Evolutionary conservation across 345 rosid genomes (phyloP).

Genomic region (Euclidium syriacum): DNA sequence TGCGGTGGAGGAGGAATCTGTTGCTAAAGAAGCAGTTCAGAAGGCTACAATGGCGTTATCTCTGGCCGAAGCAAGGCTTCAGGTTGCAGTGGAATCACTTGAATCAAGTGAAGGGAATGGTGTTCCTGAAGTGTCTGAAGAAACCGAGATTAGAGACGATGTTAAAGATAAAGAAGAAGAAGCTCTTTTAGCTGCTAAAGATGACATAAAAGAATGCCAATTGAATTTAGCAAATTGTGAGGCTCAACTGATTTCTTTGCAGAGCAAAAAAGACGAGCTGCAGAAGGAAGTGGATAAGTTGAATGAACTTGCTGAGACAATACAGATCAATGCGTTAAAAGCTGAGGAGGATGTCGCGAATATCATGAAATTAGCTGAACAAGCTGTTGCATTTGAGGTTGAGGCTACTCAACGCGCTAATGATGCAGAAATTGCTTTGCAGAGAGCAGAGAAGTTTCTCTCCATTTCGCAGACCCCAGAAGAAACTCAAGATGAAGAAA

Average conservation of each 20-base stretch:
- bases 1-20: conserved; percentile 54
- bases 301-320: conserved; percentile 66
- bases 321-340: conserved; percentile 61
- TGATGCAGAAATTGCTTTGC: conserved; percentile 82
- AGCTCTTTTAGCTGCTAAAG: conserved; percentile 46
- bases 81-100: conserved; percentile 55
- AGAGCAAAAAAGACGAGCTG: conserved; percentile 57
- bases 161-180: conserved; percentile 34
- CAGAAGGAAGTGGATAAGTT: conserved; percentile 69
- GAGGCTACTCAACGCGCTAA: conserved; percentile 65
- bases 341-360: conserved; percentile 94
- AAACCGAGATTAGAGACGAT: conserved; percentile 28
- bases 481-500: conserved; percentile 42
- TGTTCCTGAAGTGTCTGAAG: conserved; percentile 31
- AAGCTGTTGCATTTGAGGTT: conserved; percentile 90
- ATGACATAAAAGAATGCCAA: conserved; percentile 58
- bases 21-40: conserved; percentile 69
- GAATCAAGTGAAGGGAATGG: conserved; percentile 34
- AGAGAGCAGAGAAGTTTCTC: conserved; percentile 58
- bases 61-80: conserved; percentile 78
- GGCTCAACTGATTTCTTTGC: conserved; percentile 52
- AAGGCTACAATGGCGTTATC: conserved; percentile 81
- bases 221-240: conserved; percentile 45
- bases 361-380: conserved; percentile 90
- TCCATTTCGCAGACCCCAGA: conserved; percentile 44